phyloP scores from a whole-genome alignment of 2,329 filamentous ascomycete species.

The Albophoma yamanashiensis region DNA sequence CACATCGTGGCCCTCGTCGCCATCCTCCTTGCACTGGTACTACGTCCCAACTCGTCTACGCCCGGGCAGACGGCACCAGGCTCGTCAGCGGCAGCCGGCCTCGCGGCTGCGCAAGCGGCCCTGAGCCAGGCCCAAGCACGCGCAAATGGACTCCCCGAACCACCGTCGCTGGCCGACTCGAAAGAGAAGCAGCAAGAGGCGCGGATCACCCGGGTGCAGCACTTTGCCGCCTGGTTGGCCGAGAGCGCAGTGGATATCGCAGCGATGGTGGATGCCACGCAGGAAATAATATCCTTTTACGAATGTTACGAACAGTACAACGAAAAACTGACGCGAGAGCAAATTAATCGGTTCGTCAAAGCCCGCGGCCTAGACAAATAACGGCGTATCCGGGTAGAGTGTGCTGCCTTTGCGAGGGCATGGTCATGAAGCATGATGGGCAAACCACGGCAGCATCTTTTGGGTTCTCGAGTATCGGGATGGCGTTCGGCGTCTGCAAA shows the following conservation, averaged over 20 bases:
- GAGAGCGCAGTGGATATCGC: slow-evolving; percentile 80
- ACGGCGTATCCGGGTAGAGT: slow-evolving; percentile 2
- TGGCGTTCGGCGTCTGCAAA: not conserved
- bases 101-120: slow-evolving; percentile 39
- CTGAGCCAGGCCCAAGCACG: slow-evolving; percentile 34
- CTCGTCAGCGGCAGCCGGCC: slow-evolving; percentile 25
- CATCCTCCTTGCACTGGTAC: slow-evolving; percentile 72
- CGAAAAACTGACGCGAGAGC: slow-evolving; percentile 47
- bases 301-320: slow-evolving; percentile 55
- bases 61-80: slow-evolving; percentile 17
- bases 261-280: slow-evolving; percentile 77
- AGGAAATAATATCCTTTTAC: slow-evolving; percentile 86
- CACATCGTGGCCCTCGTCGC: slow-evolving; percentile 82
- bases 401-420: not conserved
- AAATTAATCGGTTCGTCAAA: slow-evolving; percentile 49
- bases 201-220: slow-evolving; percentile 53
- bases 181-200: slow-evolving; percentile 42
- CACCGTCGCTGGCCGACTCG: slow-evolving; percentile 12
- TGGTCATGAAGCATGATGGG: not conserved
- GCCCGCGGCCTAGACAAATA: slow-evolving; percentile 44
- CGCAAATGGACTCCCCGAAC: slow-evolving; percentile 7
- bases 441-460: not conserved
- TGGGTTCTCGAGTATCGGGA: not conserved
- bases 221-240: slow-evolving; percentile 66
- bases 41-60: slow-evolving; percentile 45